Evolutionary conservation across 2,329 filamentous ascomycete species (phyloP).

Genomic region (Metarhizium anisopliae): DNA sequence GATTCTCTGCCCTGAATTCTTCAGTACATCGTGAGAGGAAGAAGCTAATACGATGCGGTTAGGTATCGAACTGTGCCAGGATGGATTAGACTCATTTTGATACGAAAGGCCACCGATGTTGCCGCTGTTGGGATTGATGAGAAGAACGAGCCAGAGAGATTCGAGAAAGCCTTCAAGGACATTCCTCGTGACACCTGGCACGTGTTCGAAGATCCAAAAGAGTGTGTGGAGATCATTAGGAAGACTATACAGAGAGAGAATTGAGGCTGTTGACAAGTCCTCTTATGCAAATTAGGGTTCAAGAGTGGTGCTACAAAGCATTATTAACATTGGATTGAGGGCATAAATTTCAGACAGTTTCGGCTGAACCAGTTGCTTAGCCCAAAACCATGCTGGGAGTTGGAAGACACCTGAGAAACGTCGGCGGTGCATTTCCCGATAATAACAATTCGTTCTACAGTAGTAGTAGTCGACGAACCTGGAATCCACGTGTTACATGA

Average conservation of each 20-base stretch:
- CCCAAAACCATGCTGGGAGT: too few species aligned
- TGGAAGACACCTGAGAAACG: too few species aligned
- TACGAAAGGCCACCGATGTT: constrained; percentile 73
- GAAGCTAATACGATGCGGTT: constrained; percentile 8
- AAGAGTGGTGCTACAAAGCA: not conserved
- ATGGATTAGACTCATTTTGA: constrained; percentile 79
- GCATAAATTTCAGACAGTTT: too few species aligned
- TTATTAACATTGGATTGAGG: too few species aligned
- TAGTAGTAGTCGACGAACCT: too few species aligned
- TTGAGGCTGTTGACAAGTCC: too few species aligned
- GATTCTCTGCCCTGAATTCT: not conserved
- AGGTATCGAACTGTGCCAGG: constrained; percentile 55
- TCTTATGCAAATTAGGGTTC: not conserved
- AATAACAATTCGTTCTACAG: too few species aligned
- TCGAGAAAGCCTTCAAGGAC: constrained; percentile 72
- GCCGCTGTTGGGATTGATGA: constrained; percentile 59
- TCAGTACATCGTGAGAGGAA: not conserved
- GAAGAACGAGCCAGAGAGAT: constrained; percentile 66
- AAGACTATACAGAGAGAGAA: constrained; percentile 9
- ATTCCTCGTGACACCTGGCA: constrained; percentile 66
- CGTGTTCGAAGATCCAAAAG: constrained; percentile 69
- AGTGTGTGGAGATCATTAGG: constrained; percentile 38
- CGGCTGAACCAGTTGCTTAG: too few species aligned
- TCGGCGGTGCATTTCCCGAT: too few species aligned
- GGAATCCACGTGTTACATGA: too few species aligned